Base-by-base conservation (phyloP, 2,329 filamentous ascomycete species). In the Didymella segeticola region DNA sequence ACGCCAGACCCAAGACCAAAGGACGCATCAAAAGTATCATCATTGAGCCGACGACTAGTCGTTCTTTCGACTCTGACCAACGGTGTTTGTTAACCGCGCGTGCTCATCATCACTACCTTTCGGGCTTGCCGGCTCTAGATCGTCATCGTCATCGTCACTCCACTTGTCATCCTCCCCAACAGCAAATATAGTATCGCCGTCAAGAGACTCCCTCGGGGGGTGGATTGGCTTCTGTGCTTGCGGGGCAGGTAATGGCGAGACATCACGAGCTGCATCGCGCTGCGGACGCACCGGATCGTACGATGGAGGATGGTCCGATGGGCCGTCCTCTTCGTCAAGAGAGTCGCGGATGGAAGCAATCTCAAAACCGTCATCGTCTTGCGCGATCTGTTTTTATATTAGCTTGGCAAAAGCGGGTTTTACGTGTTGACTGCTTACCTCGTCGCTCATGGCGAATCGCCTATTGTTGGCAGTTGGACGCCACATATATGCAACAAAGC, bases 291-390 rank as follows among this genome's bases (percentile, higher is more conserved):
- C 74, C 15, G 74, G 73, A 42, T 78, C 75, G 56, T 79, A 77
- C 2, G 75, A 72, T 2, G 74, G 73, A 26, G 70, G 71, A 7
- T 69, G 59, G 58, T 73, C 48, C 41, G 52, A 73, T 57, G 65
- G 76, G 26, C 78, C 74, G 47, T 86, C 84, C 63, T 87, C 84
- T 52, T 88, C 84, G 63, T 89, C 87, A 17, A 89, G 77, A 0
- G 83, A 86, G 62, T 91, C 90, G 45, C 91, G 91, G 58, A 99
- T 89, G 51, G 95, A 95, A 42, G 90, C 90, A 72, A 99, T 96
- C 72, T 98, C 95, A 73, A 99, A 99, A 29, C 95, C 95, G 70
- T 98, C 93, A 66, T 99, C 95, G 68, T 99, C 95, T 83, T 98
- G 95, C 2, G 95, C 93, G 70, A 99, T 89, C 85, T 88, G 57